A percentile compares a stretch with the other conserved stretches of the same genome.
Conservation (phyloP, 106 monocot genomes). For the Acorus calamus region DNA sequence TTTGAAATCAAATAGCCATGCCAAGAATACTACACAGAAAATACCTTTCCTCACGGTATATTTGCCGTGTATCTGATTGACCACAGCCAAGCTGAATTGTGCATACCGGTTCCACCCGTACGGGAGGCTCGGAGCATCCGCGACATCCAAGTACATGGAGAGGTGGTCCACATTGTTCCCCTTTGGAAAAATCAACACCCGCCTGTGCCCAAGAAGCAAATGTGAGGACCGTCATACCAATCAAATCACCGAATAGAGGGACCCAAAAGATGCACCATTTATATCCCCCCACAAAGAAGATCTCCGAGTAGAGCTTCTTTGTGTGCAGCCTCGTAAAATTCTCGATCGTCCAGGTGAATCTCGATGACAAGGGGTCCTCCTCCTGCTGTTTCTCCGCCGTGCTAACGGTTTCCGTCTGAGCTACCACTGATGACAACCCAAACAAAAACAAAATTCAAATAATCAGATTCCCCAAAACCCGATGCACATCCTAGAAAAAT, state of each 20-base stretch:
- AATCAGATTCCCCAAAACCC: slow-evolving; percentile 2
- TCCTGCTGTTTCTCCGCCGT: slow-evolving; percentile 67
- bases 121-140: slow-evolving; percentile 41
- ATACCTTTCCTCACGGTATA: slow-evolving; percentile 59
- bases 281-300: slow-evolving; percentile 71
- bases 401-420: slow-evolving; percentile 35
- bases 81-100: slow-evolving; percentile 52
- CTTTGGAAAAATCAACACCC: slow-evolving; percentile 63
- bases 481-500: not conserved
- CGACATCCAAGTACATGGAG: slow-evolving; percentile 74
- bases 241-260: not conserved
- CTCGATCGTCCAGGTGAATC: slow-evolving; percentile 88
- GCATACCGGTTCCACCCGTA: slow-evolving; percentile 70
- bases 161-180: slow-evolving; percentile 66
- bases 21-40: too few species aligned
- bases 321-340: slow-evolving; percentile 80
- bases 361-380: slow-evolving; percentile 71
- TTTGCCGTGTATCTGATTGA: slow-evolving; percentile 48
- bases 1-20: too few species aligned
- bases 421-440: slow-evolving; percentile 12
- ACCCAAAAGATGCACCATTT: slow-evolving; percentile 43
- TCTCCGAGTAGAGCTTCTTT: slow-evolving; percentile 90
- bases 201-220: slow-evolving; percentile 20
- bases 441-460: slow-evolving; percentile 3
- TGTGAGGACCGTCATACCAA: not conserved